Conservation (phyloP, 2,329 filamentous ascomycete species). For the Trichoderma sp. region DNA sequence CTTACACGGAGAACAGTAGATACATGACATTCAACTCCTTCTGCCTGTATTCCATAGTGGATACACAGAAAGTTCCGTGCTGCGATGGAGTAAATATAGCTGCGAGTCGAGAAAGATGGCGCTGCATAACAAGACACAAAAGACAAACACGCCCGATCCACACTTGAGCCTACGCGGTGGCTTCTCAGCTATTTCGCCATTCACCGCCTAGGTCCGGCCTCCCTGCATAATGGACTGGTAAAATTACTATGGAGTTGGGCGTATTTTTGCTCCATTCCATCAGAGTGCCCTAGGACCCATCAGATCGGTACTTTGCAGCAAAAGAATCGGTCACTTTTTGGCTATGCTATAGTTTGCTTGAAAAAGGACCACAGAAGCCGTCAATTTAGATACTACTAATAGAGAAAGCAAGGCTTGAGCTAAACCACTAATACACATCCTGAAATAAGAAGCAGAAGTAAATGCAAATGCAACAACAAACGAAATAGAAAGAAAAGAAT, state of each 20-base stretch:
- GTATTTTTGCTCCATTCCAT: neutral
- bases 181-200: conserved; percentile 16
- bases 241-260: neutral
- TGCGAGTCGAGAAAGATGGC: neutral
- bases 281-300: neutral
- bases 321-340: neutral
- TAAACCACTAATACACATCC: conserved; percentile 4
- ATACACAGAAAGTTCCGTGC: neutral
- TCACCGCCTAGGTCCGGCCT: conserved; percentile 16
- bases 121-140: neutral
- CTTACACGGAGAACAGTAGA: neutral
- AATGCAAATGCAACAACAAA: neutral
- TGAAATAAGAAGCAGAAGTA: neutral
- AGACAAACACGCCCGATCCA: conserved; percentile 14
- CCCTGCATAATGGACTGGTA: neutral
- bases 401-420: neutral
- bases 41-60: neutral
- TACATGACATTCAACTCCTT: neutral
- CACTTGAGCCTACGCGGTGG: conserved; percentile 21
- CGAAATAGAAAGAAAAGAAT: neutral
- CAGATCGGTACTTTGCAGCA: neutral
- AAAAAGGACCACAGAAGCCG: neutral
- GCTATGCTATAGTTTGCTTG: neutral
- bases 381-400: neutral
- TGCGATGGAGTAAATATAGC: neutral